A percentile compares a stretch with the other conserved stretches of the same genome.
Conservation (phyloP, 2,329 filamentous ascomycete species). For the Aspergillus tamarii region DNA sequence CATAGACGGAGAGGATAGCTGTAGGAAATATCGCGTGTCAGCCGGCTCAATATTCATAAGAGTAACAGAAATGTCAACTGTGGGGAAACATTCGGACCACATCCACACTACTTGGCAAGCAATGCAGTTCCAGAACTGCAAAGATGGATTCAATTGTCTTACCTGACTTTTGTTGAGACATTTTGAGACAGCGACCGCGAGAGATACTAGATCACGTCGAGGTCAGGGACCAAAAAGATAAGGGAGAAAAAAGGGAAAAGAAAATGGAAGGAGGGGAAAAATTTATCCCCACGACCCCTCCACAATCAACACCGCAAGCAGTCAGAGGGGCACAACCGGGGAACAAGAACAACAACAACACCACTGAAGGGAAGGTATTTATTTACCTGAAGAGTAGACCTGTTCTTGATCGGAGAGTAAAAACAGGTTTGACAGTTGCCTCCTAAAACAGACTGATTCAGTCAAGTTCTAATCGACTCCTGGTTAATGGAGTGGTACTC, state of each 20-base stretch:
- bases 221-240: conserved; percentile 6
- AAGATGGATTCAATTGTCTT: conserved; percentile 21
- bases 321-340: background rate
- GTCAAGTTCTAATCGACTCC: background rate
- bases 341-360: background rate
- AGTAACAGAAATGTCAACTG: conserved; percentile 19
- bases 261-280: conserved; percentile 11
- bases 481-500: background rate
- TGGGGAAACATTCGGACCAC: conserved; percentile 19
- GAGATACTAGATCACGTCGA: conserved; percentile 24
- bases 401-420: background rate
- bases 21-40: conserved; percentile 14
- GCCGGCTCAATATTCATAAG: conserved; percentile 10
- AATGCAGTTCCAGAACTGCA: conserved; percentile 16
- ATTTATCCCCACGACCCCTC: conserved; percentile 13
- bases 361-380: background rate
- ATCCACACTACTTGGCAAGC: conserved; percentile 17
- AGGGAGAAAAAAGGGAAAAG: conserved; percentile 16
- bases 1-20: conserved; percentile 96
- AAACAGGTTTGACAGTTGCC: background rate
- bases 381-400: background rate
- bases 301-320: background rate
- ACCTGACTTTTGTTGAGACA: conserved; percentile 48
- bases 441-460: background rate
- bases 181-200: conserved; percentile 29